phyloP scores from a whole-genome alignment of 805 yeast genomes.

The Saccharomyces mikatae region DNA sequence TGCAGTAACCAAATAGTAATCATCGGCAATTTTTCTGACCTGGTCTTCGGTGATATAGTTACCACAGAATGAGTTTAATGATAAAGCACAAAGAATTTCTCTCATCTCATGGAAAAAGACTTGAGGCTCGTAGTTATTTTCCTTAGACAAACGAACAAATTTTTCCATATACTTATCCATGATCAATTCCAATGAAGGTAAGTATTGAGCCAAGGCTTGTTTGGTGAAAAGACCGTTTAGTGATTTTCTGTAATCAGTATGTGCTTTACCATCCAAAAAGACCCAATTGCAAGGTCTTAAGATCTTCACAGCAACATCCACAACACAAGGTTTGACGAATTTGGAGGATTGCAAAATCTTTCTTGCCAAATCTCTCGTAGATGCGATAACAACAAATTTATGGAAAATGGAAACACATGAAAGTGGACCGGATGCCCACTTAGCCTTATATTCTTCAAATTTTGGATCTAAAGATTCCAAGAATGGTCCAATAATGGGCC shows the following conservation, averaged over 20 bases:
- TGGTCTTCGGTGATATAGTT: constrained; percentile 88
- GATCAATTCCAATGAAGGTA: constrained; percentile 76
- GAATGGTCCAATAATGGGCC: constrained; percentile 96
- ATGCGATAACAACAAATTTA: constrained; percentile 92
- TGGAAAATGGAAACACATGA: constrained; percentile 97
- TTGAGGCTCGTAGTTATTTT: constrained; percentile 45
- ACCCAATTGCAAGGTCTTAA: constrained; percentile 97
- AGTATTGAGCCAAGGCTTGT: constrained; percentile 71
- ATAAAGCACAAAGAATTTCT: constrained; percentile 91
- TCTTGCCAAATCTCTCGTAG: constrained; percentile 79
- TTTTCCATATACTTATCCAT: constrained; percentile 74
- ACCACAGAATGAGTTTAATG: constrained; percentile 92
- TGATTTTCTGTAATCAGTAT: constrained; percentile 84
- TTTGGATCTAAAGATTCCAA: constrained; percentile 91
- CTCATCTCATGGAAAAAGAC: constrained; percentile 90
- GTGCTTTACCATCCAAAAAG: constrained; percentile 91
- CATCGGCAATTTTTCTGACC: constrained; percentile 80
- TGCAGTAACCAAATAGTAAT: constrained; percentile 85
- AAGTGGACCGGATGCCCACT: constrained; percentile 91
- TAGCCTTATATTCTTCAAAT: constrained; percentile 84
- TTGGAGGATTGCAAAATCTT: constrained; percentile 77
- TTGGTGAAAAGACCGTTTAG: constrained; percentile 84
- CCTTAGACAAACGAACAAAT: constrained; percentile 50
- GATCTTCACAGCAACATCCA: constrained; percentile 91
- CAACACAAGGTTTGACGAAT: constrained; percentile 94